A percentile compares a stretch with the other conserved stretches of the same genome.
Conservation (phyloP, 75 land plant species). For the Sequoiadendron giganteum region DNA sequence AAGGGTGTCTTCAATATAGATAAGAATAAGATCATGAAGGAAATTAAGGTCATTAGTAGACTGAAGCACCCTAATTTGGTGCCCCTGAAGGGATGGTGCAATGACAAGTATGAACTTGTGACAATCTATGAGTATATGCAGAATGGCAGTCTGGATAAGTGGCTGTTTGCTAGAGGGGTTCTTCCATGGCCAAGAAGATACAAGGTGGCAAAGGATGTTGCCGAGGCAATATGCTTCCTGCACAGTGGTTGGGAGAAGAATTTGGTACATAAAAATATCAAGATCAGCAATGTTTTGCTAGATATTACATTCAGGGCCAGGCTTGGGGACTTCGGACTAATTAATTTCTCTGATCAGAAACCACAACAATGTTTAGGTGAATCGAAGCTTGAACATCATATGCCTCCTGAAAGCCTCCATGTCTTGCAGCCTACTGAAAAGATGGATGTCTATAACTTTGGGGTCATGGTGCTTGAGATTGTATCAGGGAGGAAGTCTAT, state of each 20-base stretch:
- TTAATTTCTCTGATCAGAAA: conserved; percentile 17
- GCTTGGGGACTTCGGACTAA: conserved; percentile 55
- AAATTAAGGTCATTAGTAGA: conserved; percentile 23
- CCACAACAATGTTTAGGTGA: conserved; percentile 9
- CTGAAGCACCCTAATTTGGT: conserved; percentile 60
- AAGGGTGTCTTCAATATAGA: conserved; percentile 12
- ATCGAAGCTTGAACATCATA: not conserved
- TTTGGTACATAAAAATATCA: conserved; percentile 53
- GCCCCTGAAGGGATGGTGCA: conserved; percentile 53
- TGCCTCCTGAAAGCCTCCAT: conserved; percentile 8
- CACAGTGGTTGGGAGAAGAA: conserved; percentile 37
- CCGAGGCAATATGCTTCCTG: conserved; percentile 40
- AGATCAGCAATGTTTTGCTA: conserved; percentile 50
- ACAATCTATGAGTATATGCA: conserved; percentile 34
- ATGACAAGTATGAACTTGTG: conserved; percentile 21
- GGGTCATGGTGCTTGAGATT: conserved; percentile 38
- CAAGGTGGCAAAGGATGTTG: conserved; percentile 43
- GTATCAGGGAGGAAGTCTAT: conserved; percentile 29
- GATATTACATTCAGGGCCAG: conserved; percentile 43
- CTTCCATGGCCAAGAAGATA: conserved; percentile 41
- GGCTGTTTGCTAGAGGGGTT: conserved; percentile 29
- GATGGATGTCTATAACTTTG: conserved; percentile 41
- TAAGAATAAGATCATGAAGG: conserved; percentile 21
- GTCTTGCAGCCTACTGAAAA: conserved; percentile 18
- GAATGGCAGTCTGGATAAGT: conserved; percentile 52